phyloP scores from a whole-genome alignment of 1,284 basidiomycete genomes.

The Termitomyces sp. region DNA sequence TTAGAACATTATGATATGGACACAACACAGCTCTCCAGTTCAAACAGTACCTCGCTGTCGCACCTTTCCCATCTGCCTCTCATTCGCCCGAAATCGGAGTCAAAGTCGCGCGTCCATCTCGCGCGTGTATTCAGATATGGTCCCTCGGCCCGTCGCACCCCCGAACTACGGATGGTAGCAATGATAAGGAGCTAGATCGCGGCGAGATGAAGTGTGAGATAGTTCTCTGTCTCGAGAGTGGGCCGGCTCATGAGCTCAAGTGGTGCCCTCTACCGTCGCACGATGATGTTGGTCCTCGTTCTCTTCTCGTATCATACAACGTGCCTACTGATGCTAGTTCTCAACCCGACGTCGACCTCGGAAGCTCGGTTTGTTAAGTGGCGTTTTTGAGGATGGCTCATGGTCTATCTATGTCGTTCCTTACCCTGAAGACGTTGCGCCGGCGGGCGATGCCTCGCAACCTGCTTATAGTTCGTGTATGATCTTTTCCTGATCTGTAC shows the following conservation, averaged over 20 bases:
- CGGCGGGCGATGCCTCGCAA: conserved; percentile 18
- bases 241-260: conserved; percentile 71
- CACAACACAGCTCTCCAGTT: conserved; percentile 40
- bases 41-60: conserved; percentile 80
- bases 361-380: conserved; percentile 79
- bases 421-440: conserved; percentile 53
- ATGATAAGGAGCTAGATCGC: conserved; percentile 16
- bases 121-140: conserved; percentile 74
- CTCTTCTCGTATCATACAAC: not conserved
- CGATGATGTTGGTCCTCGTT: conserved; percentile 35
- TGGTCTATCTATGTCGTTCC: conserved; percentile 74
- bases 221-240: conserved; percentile 72
- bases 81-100: conserved; percentile 59
- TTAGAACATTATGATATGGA: not conserved
- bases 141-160: conserved; percentile 27
- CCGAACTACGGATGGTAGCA: conserved; percentile 12
- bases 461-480: conserved; percentile 38
- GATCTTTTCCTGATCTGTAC: not conserved
- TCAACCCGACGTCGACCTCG: conserved; percentile 28
- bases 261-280: conserved; percentile 88
- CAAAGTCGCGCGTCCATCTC: conserved; percentile 43
- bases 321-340: conserved; percentile 17
- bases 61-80: conserved; percentile 58
- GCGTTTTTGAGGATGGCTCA: conserved; percentile 80
- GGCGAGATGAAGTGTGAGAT: conserved; percentile 64